These are phyloP conservation scores for Smallanthus sonchifolius DNA, from an alignment of 129 eudicot species.

Conservation along the genomic window DNA sequence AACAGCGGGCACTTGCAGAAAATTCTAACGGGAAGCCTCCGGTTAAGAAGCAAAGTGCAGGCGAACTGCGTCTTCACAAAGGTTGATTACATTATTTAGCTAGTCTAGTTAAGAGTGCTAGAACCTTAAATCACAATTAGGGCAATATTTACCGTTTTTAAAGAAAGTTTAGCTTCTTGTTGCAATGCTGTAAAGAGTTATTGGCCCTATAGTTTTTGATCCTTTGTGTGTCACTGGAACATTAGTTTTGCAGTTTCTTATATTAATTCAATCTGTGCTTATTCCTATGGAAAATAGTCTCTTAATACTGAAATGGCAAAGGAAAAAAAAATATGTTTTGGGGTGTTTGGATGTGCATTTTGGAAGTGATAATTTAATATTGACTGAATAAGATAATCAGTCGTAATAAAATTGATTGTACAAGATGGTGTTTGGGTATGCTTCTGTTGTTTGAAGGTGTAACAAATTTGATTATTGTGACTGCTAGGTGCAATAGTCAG, in stretches of 20 bases:
- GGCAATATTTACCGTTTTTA: not conserved
- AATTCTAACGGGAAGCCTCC: constrained; percentile 75
- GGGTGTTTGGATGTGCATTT: not conserved
- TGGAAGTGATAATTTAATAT: not conserved
- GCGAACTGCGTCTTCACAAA: constrained; percentile 87
- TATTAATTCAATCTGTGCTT: not conserved
- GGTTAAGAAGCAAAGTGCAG: constrained; percentile 87
- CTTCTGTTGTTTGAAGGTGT: not conserved
- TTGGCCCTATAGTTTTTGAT: not conserved
- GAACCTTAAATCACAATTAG: not conserved
- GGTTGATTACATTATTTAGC: constrained; percentile 28
- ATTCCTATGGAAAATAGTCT: not conserved
- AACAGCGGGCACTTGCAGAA: constrained; percentile 76
- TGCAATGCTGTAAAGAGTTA: not conserved
- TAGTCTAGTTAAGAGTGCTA: not conserved
- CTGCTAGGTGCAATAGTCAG: not conserved
- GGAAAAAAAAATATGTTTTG: not conserved
- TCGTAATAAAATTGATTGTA: not conserved
- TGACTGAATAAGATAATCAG: not conserved
- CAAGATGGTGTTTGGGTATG: not conserved
- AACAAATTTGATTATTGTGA: not conserved
- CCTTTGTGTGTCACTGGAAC: not conserved
- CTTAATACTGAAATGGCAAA: not conserved
- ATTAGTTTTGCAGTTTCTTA: not conserved
- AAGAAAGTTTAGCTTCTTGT: not conserved